Evolutionary conservation across 225 moss, liverwort and hornwort species (phyloP).

Genomic region (Straminergon stramineum): DNA sequence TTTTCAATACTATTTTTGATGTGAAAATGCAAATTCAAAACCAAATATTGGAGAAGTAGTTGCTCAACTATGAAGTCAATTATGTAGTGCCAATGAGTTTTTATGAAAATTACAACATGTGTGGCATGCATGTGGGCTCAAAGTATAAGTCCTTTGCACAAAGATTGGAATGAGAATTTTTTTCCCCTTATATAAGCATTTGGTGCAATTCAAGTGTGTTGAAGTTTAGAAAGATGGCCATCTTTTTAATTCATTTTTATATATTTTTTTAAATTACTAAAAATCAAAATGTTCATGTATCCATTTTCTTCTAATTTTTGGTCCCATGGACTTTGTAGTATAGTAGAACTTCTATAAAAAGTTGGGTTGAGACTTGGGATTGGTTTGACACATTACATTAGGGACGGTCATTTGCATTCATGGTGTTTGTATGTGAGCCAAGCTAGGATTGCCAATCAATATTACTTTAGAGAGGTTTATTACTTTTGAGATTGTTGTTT

Average conservation of each 20-base stretch:
- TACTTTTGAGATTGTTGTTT: too few species aligned
- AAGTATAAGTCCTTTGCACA: not conserved
- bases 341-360: too few species aligned
- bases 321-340: not conserved
- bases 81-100: fast-evolving
- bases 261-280: not conserved
- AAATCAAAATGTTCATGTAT: not conserved
- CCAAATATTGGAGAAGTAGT: not conserved
- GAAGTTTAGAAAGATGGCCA: fast-evolving
- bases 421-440: too few species aligned
- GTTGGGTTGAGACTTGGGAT: too few species aligned
- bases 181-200: too few species aligned
- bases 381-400: too few species aligned
- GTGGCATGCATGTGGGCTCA: not conserved
- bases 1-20: fast-evolving
- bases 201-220: not conserved
- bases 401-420: too few species aligned
- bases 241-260: not conserved
- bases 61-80: too few species aligned
- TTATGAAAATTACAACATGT: not conserved
- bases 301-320: not conserved
- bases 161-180: not conserved
- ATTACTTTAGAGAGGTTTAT: too few species aligned
- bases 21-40: not conserved
- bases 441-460: too few species aligned